Base-by-base conservation (phyloP, 106 monocot genomes). In the Ottelia alismoides region DNA sequence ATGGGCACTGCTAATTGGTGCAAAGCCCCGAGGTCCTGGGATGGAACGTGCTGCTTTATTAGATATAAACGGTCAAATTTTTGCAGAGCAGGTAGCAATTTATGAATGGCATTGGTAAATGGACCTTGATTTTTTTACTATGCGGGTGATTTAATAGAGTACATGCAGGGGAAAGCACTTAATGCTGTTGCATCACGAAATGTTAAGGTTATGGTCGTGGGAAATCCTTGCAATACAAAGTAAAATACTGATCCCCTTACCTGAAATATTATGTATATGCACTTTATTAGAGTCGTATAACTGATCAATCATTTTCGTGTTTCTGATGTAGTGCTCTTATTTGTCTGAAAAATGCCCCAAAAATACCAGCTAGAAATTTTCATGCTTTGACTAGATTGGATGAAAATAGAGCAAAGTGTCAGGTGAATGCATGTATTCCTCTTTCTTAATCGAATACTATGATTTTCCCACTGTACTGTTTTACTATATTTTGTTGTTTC, bases 211-310 rank as follows among this genome's bases (percentile, higher is more conserved):
- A 70, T 96, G 25, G 71, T 96, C n/a, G 85, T 89, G 12, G 96
- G 96, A 7, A 96, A 96, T 56, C 96, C 96, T 11, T 96, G 96
- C 71, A 96, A 96, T 62, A 96, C 96, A 58, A 96, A 89, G 96
- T 96, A 66, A 51, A 72, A n/a, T n/a, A n/a, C n/a, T n/a, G n/a
- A n/a, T n/a, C n/a, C n/a, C n/a, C n/a, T n/a, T n/a, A n/a, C n/a
- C n/a, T n/a, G n/a, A n/a, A n/a, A n/a, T n/a, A n/a, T n/a, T n/a
- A n/a, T n/a, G n/a, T n/a, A n/a, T n/a, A n/a, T n/a, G n/a, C n/a
- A n/a, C n/a, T n/a, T n/a, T n/a, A n/a, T n/a, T n/a, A n/a, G n/a
- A n/a, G n/a, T n/a, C n/a, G n/a, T n/a, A n/a, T n/a, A n/a, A n/a
- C n/a, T n/a, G n/a, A n/a, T n/a, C n/a, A n/a, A n/a, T n/a, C n/a